These are phyloP conservation scores for Hirsutella rhossiliensis DNA, from an alignment of 2,329 filamentous ascomycete genomes.

Conservation along the genomic window DNA sequence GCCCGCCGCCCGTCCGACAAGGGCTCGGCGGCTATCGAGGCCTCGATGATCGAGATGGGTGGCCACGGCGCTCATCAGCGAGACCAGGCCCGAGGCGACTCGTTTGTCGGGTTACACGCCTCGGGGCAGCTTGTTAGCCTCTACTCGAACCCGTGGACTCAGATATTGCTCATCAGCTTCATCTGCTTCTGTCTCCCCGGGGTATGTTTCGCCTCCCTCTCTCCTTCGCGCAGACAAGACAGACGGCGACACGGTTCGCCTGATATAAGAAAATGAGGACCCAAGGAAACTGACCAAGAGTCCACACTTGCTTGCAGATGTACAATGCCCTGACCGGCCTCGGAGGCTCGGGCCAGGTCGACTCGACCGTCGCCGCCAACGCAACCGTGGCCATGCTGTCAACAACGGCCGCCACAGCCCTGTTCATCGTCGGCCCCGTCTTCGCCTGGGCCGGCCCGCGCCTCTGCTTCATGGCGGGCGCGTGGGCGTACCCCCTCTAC, in stretches of 20 bases:
- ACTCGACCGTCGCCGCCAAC: constrained; percentile 31
- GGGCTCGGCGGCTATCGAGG: no score
- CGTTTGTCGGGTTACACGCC: background rate
- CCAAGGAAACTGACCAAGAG: no score
- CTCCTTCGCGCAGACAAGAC: background rate
- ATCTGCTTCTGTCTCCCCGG: constrained; percentile 36
- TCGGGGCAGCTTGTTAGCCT: constrained; percentile 7
- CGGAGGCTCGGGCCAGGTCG: constrained; percentile 32
- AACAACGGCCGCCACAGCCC: constrained; percentile 27
- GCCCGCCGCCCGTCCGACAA: no score
- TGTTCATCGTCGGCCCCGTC: constrained; percentile 31
- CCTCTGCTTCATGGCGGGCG: constrained; percentile 28
- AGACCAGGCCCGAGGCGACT: no score
- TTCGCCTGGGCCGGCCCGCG: constrained; percentile 29
- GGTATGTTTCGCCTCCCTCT: constrained; percentile 14
- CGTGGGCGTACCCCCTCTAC: constrained; percentile 33
- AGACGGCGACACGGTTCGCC: no score
- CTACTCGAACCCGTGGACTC: constrained; percentile 32
- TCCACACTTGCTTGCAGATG: constrained; percentile 27
- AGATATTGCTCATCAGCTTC: constrained; percentile 33
- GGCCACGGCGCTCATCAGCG: no score
- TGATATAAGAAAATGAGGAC: no score
- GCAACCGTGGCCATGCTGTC: constrained; percentile 30
- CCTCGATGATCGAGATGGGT: no score
- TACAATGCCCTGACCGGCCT: constrained; percentile 33